A percentile compares a stretch with the other conserved stretches of the same genome.
Conservation (phyloP, 2,329 filamentous ascomycete species). For the Westerdykella ornata region DNA sequence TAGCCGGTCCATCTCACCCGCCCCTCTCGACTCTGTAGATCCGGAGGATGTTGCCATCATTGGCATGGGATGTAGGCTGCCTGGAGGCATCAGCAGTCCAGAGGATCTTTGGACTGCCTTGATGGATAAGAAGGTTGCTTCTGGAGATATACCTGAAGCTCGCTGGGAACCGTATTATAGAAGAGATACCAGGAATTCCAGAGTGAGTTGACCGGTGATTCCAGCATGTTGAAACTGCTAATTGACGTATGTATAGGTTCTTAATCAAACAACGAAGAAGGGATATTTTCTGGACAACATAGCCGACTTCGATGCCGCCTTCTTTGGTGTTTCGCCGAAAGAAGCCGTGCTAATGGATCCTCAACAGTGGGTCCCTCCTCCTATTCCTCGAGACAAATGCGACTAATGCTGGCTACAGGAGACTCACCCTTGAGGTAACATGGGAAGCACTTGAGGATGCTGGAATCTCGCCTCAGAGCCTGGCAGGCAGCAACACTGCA, state of each 20-base stretch:
- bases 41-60: slow-evolving; percentile 27
- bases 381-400: slow-evolving; percentile 9
- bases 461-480: slow-evolving; percentile 9
- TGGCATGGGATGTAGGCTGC: slow-evolving; percentile 29
- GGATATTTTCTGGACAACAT: slow-evolving; percentile 29
- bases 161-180: slow-evolving; percentile 30
- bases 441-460: slow-evolving; percentile 13
- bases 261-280: slow-evolving; percentile 18
- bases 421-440: slow-evolving; percentile 10
- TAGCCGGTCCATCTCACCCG: background rate
- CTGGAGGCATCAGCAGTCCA: slow-evolving; percentile 25
- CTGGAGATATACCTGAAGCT: slow-evolving; percentile 23
- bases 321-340: slow-evolving; percentile 13
- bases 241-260: background rate
- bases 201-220: slow-evolving; percentile 2
- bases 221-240: too few species aligned
- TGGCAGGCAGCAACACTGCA: slow-evolving; percentile 19
- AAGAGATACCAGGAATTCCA: slow-evolving; percentile 22
- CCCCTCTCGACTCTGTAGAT: background rate
- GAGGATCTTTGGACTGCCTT: slow-evolving; percentile 33
- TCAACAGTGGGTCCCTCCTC: slow-evolving; percentile 9
- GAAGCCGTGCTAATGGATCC: slow-evolving; percentile 15
- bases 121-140: slow-evolving; percentile 22
- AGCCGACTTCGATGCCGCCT: slow-evolving; percentile 24
- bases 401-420: slow-evolving; percentile 11